phyloP scores from a whole-genome alignment of 352 stramenopile genomes.

The Globisporangium carolinianum region DNA sequence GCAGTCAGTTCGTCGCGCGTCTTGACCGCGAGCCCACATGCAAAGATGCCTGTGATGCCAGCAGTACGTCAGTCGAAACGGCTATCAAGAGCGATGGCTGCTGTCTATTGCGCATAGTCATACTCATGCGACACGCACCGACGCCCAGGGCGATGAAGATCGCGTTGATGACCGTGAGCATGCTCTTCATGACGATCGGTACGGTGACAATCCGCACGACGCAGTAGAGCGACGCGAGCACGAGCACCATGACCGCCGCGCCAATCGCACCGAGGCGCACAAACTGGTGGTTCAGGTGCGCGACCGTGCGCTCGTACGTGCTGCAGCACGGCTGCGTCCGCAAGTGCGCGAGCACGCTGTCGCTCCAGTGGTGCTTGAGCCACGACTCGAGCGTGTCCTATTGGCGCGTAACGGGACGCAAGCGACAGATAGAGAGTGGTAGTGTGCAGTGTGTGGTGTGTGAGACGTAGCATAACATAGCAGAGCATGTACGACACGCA shows the following conservation, averaged over 20 bases:
- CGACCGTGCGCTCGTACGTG: constrained; percentile 41
- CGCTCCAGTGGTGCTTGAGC: constrained; percentile 74
- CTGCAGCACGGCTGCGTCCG: constrained; percentile 40
- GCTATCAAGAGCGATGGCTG: not conserved
- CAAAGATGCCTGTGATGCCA: constrained; percentile 29
- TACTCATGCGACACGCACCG: constrained; percentile 7
- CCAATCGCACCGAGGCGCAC: constrained; percentile 40
- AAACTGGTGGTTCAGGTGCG: constrained; percentile 45
- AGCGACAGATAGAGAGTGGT: not conserved
- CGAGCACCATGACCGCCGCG: constrained; percentile 33
- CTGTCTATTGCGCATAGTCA: too few relatives aligned
- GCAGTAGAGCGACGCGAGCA: constrained; percentile 64
- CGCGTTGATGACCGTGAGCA: constrained; percentile 71
- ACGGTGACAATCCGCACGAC: constrained; percentile 82
- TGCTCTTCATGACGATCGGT: constrained; percentile 81
- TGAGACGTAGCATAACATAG: not conserved
- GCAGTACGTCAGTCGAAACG: not conserved
- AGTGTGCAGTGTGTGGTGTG: not conserved
- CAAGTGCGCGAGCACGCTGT: constrained; percentile 33
- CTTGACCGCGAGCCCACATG: constrained; percentile 50
- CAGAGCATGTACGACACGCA: not conserved
- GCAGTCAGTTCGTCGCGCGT: constrained; percentile 56
- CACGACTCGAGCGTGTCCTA: constrained; percentile 48
- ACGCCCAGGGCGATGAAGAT: constrained; percentile 59
- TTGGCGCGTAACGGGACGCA: not conserved